Evolutionary conservation across 2,329 filamentous ascomycete species (phyloP), one percentile per base, ranked within the genome.

Genomic region (Penicillium rolfsii): DNA sequence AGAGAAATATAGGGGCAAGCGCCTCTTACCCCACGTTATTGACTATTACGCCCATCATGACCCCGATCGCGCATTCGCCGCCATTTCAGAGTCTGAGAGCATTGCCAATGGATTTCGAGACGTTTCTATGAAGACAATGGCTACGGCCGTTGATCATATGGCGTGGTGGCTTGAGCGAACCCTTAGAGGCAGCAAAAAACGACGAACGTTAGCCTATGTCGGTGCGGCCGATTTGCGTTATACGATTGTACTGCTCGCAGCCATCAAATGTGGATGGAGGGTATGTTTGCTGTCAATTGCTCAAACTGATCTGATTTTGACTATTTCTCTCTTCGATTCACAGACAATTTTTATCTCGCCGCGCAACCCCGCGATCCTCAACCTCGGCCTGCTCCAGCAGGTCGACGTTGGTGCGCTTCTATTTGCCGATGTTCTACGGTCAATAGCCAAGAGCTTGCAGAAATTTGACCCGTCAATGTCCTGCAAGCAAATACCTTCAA

Each of bases 41-140:
- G 62, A 64, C 48, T 62, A 62, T 59, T 62, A 55, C 57, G 59
- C 59, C 46, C 59, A 62, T n/a, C 59, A 62, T 52, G 59, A 64
- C 9, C 59, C 62, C 9, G 52, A 57, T 55, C 62, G 62, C n/a
- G 45, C 62, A 1, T 64, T 59, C 33, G 62, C 62, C 2, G 48
- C 62, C 28, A 59, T 64, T 24, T 52, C 50, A 6, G 57, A 36
- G 24, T 59, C 62, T 4, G 62, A 59, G 19, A 56, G 50, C 24
- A 24, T 53, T 11, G 56, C 48, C 22, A 50, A 52, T 58, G 59
- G 57, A 30, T 64, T 64, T n/a, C 59, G 58, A 22, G 62, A 64
- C 55, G 24, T 64, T 12, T 58, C 53, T 14, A 57, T 62, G 59
- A 50, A 52, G 36, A 45, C 49, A 11, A 54, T 64, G 62, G 62